Evolutionary conservation across 2,329 filamentous ascomycete species (phyloP), one percentile per base, ranked within the genome.

Genomic region (Stagonosporopsis cucurbitacearum): DNA sequence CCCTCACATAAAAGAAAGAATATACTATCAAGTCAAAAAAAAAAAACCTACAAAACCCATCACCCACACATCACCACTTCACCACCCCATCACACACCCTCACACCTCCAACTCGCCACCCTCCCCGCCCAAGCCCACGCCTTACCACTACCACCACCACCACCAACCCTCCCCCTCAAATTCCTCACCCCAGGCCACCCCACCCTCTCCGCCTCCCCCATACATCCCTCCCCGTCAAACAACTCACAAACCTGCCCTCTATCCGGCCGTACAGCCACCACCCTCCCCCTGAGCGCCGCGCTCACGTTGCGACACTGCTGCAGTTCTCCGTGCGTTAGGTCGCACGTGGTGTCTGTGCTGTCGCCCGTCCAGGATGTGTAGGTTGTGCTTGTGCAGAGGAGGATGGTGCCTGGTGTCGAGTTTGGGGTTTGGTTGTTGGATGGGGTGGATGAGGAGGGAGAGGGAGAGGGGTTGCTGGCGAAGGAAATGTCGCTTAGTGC

Each of bases 41-140:
- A n/a, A n/a, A n/a, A n/a, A n/a, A n/a, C n/a, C n/a, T n/a, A n/a
- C n/a, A n/a, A n/a, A n/a, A n/a, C n/a, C n/a, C n/a, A n/a, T n/a
- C n/a, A n/a, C n/a, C n/a, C n/a, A n/a, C n/a, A n/a, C 9, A 26
- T 9, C 9, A 26, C 25, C 9, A 26, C 25, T 26, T 5, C 25
- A 5, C 25, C 25, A 5, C 25, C 25, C 12, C 26, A 7, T 30
- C 26, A 7, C n/a, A n/a, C n/a, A n/a, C 26, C 26, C 9, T n/a
- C 6, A 28, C 51, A 54, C 36, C 40, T 25, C 30, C 37, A 54
- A 54, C 51, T 54, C 36, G 28, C 37, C 3, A 48, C 28, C 51
- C 35, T 23, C 36, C 23, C 28, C 32, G 23, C 35, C 51, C 22
- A 54, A 41, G 25, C 28, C 28, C n/a, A n/a, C n/a, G n/a, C n/a